Conservation (phyloP, 2,329 filamentous ascomycete genomes). For the Claviceps sp. region DNA sequence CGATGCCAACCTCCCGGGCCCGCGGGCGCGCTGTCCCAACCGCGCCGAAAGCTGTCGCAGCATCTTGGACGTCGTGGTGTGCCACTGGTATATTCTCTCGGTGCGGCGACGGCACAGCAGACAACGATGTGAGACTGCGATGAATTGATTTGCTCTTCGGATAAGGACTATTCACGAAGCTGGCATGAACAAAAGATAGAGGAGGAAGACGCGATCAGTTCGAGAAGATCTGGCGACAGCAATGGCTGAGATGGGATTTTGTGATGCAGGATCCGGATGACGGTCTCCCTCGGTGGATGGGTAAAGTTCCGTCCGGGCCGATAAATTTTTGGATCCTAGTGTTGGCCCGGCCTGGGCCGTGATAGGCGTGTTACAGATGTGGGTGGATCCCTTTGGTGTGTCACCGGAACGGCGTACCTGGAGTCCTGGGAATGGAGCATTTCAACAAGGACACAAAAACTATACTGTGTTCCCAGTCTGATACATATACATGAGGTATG, state of each 20-base stretch:
- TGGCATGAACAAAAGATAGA: background rate
- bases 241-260: too few species aligned
- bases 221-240: too few species aligned
- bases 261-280: too few species aligned
- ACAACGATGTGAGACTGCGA: background rate
- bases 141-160: background rate
- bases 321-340: background rate
- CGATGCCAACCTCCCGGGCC: constrained; percentile 12
- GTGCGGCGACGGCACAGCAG: background rate
- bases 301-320: background rate
- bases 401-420: background rate
- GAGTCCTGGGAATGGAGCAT: too few species aligned
- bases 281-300: too few species aligned
- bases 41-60: constrained; percentile 22
- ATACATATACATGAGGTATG: too few species aligned
- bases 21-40: constrained; percentile 15
- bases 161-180: background rate
- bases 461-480: too few species aligned
- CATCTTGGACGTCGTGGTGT: constrained; percentile 12
- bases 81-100: background rate
- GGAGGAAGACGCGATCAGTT: background rate
- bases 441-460: too few species aligned
- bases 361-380: background rate
- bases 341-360: background rate
- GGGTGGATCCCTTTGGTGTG: background rate